Evolutionary conservation across 371 early-diverging fungal species (phyloP).

Genomic region (Mycotypha africana): DNA sequence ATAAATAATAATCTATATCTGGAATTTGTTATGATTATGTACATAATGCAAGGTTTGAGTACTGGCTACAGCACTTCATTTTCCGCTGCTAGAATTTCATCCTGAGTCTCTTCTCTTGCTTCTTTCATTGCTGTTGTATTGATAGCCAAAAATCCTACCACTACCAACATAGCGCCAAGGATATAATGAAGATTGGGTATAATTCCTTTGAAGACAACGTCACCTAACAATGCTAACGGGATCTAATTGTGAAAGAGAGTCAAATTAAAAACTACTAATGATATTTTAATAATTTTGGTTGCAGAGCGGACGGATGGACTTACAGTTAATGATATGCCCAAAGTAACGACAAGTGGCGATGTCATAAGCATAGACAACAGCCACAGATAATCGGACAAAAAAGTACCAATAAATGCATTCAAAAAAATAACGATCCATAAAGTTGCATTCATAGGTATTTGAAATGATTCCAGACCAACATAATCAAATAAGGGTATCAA

Average conservation of each 20-base stretch:
- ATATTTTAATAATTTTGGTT: no score
- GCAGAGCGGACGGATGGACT: no score
- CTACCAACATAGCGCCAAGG: conserved; percentile 60
- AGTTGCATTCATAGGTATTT: conserved; percentile 42
- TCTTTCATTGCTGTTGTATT: conserved; percentile 47
- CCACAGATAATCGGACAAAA: conserved; percentile 79
- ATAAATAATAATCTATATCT: no score
- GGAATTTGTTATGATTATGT: no score
- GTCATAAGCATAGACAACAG: conserved; percentile 71
- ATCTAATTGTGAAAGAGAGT: conserved; percentile 34
- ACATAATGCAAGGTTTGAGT: no score
- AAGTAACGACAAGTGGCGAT: conserved; percentile 69
- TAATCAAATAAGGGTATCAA: conserved; percentile 52
- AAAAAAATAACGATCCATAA: conserved; percentile 56
- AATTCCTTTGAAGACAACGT: conserved; percentile 61
- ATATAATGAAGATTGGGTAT: conserved; percentile 54
- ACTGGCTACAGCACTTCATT: no score
- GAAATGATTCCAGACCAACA: conserved; percentile 61
- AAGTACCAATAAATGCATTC: conserved; percentile 74
- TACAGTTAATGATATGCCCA: conserved; percentile 68
- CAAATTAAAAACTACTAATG: no score
- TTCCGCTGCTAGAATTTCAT: no score
- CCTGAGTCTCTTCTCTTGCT: conserved; percentile 14
- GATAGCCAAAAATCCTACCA: conserved; percentile 65
- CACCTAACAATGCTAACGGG: conserved; percentile 72